Evolutionary conservation across 2,329 filamentous ascomycete genomes (phyloP).

Genomic region (Fusarium sp.): DNA sequence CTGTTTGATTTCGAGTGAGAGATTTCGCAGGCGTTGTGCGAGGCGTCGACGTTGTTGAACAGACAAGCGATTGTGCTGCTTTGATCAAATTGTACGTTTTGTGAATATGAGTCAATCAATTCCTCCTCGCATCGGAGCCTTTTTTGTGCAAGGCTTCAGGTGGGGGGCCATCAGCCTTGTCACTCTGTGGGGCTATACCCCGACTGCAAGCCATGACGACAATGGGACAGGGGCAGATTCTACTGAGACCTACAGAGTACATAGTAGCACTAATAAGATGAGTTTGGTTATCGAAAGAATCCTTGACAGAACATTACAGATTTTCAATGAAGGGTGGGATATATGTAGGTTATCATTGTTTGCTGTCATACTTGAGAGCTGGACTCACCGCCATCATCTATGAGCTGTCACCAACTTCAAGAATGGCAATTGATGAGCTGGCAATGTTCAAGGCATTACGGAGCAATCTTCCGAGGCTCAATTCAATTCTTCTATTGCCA

Average conservation of each 20-base stretch:
- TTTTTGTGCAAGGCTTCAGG: constrained; percentile 46
- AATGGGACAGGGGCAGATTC: constrained; percentile 15
- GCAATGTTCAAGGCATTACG: constrained; percentile 5
- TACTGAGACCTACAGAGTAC: not conserved
- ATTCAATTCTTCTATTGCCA: not conserved
- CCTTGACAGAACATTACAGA: not conserved
- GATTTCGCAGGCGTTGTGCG: constrained; percentile 4
- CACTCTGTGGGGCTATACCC: constrained; percentile 18
- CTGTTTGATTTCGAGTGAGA: not conserved
- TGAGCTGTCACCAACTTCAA: constrained; percentile 30
- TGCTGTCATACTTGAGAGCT: not conserved
- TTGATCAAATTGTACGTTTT: constrained; percentile 19
- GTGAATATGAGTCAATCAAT: constrained; percentile 44
- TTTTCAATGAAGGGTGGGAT: not conserved
- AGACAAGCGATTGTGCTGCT: constrained; percentile 23
- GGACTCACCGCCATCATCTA: constrained; percentile 26
- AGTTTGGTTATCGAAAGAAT: not conserved
- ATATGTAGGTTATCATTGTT: not conserved
- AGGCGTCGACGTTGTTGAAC: constrained; percentile 11
- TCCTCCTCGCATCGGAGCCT: constrained; percentile 37
- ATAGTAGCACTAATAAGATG: not conserved
- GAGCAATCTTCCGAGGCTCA: not conserved
- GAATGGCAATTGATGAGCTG: constrained; percentile 25
- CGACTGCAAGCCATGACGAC: constrained; percentile 31
- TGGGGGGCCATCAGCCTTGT: constrained; percentile 43